Evolutionary conservation across 345 rosid genomes (phyloP).

Genomic region (Rhodamnia rubescens): DNA sequence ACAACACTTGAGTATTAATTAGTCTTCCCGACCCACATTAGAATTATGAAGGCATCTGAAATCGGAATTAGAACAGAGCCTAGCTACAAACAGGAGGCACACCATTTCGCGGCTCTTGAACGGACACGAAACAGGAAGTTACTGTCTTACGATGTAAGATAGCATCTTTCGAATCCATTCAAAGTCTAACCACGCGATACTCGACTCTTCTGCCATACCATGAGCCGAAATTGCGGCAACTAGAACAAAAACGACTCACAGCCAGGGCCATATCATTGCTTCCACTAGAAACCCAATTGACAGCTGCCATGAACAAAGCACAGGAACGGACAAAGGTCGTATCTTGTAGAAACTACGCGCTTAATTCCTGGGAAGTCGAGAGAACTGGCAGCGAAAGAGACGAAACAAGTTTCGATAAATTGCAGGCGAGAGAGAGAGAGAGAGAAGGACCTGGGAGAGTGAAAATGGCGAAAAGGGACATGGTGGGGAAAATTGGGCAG

Average conservation of each 20-base stretch:
- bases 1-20: neutral
- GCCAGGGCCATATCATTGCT: neutral
- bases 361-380: neutral
- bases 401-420: neutral
- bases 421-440: neutral
- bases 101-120: neutral
- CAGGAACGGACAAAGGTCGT: neutral
- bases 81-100: neutral
- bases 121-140: neutral
- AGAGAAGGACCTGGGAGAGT: neutral
- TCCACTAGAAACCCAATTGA: neutral
- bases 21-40: neutral
- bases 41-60: neutral
- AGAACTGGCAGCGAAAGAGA: neutral
- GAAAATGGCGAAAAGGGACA: neutral
- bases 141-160: neutral
- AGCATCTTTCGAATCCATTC: neutral
- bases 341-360: neutral
- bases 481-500: neutral
- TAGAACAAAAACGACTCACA: neutral
- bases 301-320: neutral
- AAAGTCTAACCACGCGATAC: neutral
- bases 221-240: neutral
- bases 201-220: neutral
- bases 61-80: neutral